Evolutionary conservation across 176 grass and related monocot species (phyloP).

Genomic region (Urochloa ruziziensis): DNA sequence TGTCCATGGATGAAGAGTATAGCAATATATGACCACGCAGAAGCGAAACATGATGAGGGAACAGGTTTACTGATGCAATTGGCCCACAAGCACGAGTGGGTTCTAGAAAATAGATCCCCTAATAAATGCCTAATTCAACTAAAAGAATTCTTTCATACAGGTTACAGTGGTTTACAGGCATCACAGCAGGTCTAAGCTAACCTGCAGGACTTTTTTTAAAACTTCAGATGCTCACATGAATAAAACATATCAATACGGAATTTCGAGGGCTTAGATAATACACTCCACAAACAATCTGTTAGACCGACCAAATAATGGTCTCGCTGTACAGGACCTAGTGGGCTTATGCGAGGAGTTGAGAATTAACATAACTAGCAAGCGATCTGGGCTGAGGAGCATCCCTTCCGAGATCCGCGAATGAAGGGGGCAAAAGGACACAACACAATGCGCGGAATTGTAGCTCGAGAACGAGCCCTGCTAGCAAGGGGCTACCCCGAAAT

Average conservation of each 20-base stretch:
- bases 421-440: neutral
- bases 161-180: neutral
- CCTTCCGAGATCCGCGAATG: neutral
- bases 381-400: conserved; percentile 1
- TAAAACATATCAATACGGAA: neutral
- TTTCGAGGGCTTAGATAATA: neutral
- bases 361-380: neutral
- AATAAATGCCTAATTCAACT: neutral
- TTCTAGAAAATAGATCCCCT: neutral
- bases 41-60: neutral
- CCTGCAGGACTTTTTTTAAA: neutral
- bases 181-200: neutral
- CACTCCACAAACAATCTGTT: neutral
- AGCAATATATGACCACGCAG: neutral
- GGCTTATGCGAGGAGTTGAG: neutral
- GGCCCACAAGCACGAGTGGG: neutral
- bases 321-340: neutral
- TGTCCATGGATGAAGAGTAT: neutral
- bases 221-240: neutral
- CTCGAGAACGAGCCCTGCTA: neutral
- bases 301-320: neutral
- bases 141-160: neutral
- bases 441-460: conserved; percentile 1
- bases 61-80: neutral
- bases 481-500: conserved; percentile 1